Base-by-base conservation (phyloP, 208 protist species). In the Trypanosomatidae sp. region DNA sequence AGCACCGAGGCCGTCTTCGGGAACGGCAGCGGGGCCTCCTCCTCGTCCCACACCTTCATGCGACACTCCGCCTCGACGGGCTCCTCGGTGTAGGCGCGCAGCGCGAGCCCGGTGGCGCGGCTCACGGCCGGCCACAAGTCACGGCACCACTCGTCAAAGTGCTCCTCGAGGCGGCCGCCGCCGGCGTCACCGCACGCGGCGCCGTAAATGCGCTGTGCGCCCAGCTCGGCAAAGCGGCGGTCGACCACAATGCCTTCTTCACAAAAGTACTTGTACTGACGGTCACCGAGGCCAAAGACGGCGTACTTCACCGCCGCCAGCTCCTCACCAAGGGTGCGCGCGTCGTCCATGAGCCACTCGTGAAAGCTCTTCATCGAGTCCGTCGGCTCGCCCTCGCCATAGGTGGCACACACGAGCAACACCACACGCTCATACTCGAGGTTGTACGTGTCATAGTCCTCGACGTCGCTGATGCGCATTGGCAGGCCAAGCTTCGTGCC, bases 371-470 rank as follows among this genome's bases (percentile, higher is more conserved):
- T 77, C 73, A 85, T 92, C 22, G 82, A 83, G 61, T 95, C 87
- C 0, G 91, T 93, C 18, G 78, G 74, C 55, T 95, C 85, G 7
- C 88, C 88, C 44, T 96, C 88, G 38, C 85, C 91, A 56, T 88
- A 92, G 33, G 87, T 96, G 35, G 85, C 68, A 37, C 84, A 94
- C 8, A 89, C 48, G 43, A 89, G 60, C 18, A 92, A 63, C 20
- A 92, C 67, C 18, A 89, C 56, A 2, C 33, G 51, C 50, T 89
- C 80, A 22, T 68, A 41, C 55, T 84, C 71, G 18, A 88, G 52
- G 40, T 75, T 53, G 56, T 43, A 45, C 7, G 46, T 38, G 11
- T 87, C 63, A 48, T 88, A 92, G 48, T 60, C 66, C 49, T 92
- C 81, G 1, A 71, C 60, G 43, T 88, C 76, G 46, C 55, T 49